Evolutionary conservation across 192 early-diverging fungal species (phyloP), one percentile per base, ranked within the genome.

Genomic region (Diversispora epigaea): DNA sequence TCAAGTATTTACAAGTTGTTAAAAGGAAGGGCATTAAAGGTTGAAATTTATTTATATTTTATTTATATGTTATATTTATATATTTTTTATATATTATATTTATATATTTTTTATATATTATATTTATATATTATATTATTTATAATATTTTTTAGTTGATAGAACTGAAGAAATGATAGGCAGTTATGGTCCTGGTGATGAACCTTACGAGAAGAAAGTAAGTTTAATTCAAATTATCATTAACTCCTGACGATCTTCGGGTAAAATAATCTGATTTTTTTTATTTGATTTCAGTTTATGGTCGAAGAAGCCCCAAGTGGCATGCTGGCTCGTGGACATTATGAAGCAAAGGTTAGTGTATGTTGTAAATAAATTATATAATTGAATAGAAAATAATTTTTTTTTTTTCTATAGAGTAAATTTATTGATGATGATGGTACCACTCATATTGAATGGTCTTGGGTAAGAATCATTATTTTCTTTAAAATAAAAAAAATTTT

Each of bases 111-210:
- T 45, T 40, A 58, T 78, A n/a, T n/a, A n/a, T n/a, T n/a, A n/a
- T n/a, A n/a, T n/a, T n/a, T n/a, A n/a, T n/a, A n/a, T n/a, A n/a
- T n/a, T n/a, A n/a, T n/a, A n/a, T n/a, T n/a, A n/a, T n/a, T n/a
- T n/a, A n/a, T n/a, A n/a, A n/a, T n/a, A n/a, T n/a, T n/a, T n/a
- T n/a, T n/a, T n/a, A 86, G 93, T 97, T 41, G 97, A 98, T 77
- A 93, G 90, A 84, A 88, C 86, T 70, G 95, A 99, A 77, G 93
- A 96, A 77, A 98, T 99, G 96, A 88, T 97, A 78, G 97, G 97
- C 68, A 93, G 91, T 73, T 99, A 95, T 77, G 96, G 96, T 46
- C 96, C 97, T 47, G 84, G 86, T 56, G 68, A 81, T 39, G 86
- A 90, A 49, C 79, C 89, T 65, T 92, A 95, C 79, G 93, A 92